Evolutionary conservation across 768 basidiomycete genomes (phyloP).

Genomic region (Leucosporidium creatinivorum): DNA sequence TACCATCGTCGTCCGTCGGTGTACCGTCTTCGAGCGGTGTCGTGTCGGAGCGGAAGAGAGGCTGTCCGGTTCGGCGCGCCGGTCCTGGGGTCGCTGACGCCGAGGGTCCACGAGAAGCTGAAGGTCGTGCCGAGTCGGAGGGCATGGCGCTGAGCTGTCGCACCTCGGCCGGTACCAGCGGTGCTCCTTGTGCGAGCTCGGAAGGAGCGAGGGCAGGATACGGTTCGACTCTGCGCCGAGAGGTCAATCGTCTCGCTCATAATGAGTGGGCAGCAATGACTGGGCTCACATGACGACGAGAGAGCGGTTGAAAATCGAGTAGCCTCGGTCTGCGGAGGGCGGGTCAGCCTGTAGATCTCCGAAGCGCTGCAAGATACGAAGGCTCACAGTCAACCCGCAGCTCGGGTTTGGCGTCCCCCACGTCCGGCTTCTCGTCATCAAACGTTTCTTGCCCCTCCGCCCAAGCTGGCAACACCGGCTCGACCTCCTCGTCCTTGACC

Average conservation of each 20-base stretch:
- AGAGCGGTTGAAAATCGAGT: conserved; percentile 22
- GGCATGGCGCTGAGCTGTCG: conserved; percentile 23
- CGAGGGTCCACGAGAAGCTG: background rate
- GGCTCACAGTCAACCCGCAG: conserved; percentile 24
- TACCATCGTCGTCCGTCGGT: background rate
- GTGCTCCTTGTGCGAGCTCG: background rate
- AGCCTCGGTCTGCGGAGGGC: conserved; percentile 16
- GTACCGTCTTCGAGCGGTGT: conserved; percentile 1
- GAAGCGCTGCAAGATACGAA: background rate
- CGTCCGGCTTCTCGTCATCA: conserved; percentile 1
- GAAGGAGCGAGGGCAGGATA: conserved; percentile 14
- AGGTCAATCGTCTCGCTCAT: background rate
- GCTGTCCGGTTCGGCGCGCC: background rate
- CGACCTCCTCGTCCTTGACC: conserved; percentile 27
- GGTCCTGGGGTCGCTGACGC: background rate
- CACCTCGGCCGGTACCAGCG: conserved; percentile 6
- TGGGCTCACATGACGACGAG: conserved; percentile 28
- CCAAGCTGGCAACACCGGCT: background rate
- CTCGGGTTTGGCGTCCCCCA: conserved; percentile 20
- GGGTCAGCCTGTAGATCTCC: background rate
- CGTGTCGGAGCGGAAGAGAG: background rate
- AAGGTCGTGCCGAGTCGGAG: conserved; percentile 1
- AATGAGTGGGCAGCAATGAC: background rate
- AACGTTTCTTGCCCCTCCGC: background rate
- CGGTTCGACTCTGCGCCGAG: conserved; percentile 24